Conservation (phyloP, 2,329 filamentous ascomycete species). For the Exophiala lecanii-corni region DNA sequence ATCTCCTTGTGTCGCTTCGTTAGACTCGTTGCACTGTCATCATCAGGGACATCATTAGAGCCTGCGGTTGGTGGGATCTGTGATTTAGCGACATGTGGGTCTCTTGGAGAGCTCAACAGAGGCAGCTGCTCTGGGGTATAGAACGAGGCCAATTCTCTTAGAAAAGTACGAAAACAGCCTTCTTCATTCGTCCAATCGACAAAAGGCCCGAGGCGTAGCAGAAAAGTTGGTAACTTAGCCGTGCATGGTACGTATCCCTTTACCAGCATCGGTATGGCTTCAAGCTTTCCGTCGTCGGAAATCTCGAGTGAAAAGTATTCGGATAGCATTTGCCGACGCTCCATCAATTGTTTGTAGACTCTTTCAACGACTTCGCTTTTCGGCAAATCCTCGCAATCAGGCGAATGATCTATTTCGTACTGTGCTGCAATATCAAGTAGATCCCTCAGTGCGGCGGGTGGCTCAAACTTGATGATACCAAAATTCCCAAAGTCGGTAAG, state of each 20-base stretch:
- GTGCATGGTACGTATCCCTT: constrained; percentile 85
- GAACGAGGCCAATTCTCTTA: constrained; percentile 82
- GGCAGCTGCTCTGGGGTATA: constrained; percentile 87
- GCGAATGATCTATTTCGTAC: constrained; percentile 54
- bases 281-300: constrained; percentile 68
- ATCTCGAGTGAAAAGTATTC: constrained; percentile 92
- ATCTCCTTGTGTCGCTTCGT: constrained; percentile 60
- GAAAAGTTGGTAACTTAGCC: constrained; percentile 81
- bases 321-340: constrained; percentile 75
- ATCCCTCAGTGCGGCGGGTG: constrained; percentile 65
- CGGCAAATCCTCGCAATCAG: constrained; percentile 34
- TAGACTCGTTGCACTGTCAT: constrained; percentile 22
- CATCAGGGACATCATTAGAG: constrained; percentile 29
- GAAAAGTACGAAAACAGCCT: constrained; percentile 75
- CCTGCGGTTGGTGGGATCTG: constrained; percentile 10
- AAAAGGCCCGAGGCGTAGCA: constrained; percentile 80
- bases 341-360: constrained; percentile 65
- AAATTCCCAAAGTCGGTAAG: constrained; percentile 96
- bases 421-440: constrained; percentile 70
- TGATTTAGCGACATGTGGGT: constrained; percentile 21
- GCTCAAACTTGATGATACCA: constrained; percentile 73
- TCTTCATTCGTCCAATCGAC: constrained; percentile 85
- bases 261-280: constrained; percentile 75
- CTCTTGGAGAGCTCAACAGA: constrained; percentile 37
- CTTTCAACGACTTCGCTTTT: constrained; percentile 58